phyloP scores from a whole-genome alignment of 2,329 filamentous ascomycete genomes.

The Exophiala alcalophila region DNA sequence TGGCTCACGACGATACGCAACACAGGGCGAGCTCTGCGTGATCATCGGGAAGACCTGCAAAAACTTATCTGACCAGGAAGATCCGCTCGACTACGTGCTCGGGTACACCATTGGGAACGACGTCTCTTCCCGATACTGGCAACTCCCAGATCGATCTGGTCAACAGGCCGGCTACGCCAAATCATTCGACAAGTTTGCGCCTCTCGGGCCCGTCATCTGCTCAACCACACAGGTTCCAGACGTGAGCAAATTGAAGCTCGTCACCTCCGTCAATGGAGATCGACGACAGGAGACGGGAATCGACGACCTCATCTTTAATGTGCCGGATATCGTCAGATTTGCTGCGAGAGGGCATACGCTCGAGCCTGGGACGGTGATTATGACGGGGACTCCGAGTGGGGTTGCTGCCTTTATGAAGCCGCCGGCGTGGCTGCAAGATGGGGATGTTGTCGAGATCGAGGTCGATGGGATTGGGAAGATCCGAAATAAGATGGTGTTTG shows the following conservation, averaged over 20 bases:
- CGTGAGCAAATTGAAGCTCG: conserved; percentile 36
- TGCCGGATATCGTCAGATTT: conserved; percentile 36
- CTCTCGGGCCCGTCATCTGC: conserved; percentile 69
- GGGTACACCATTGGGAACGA: conserved; percentile 76
- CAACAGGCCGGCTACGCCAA: conserved; percentile 69
- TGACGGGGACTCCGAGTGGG: conserved; percentile 42
- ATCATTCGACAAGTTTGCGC: conserved; percentile 74
- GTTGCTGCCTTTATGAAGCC: conserved; percentile 38
- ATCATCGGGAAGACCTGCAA: conserved; percentile 43
- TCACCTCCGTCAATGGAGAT: conserved; percentile 43
- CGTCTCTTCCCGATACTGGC: conserved; percentile 70
- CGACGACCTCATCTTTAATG: conserved; percentile 38
- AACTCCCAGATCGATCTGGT: conserved; percentile 61
- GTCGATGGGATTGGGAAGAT: not conserved
- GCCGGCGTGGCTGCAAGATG: conserved; percentile 18
- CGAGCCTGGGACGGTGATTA: conserved; percentile 37
- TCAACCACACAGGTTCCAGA: conserved; percentile 46
- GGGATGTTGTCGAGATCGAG: conserved; percentile 21
- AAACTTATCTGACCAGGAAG: conserved; percentile 40
- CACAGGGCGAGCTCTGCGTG: conserved; percentile 38
- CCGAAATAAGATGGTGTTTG: conserved; percentile 2
- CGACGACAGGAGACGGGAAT: conserved; percentile 38
- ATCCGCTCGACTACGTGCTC: conserved; percentile 68
- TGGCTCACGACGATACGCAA: too few species aligned
- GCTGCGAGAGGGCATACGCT: conserved; percentile 38